Evolutionary conservation across 1,284 basidiomycete species (phyloP).

Genomic region (Moesziomyces sp.): DNA sequence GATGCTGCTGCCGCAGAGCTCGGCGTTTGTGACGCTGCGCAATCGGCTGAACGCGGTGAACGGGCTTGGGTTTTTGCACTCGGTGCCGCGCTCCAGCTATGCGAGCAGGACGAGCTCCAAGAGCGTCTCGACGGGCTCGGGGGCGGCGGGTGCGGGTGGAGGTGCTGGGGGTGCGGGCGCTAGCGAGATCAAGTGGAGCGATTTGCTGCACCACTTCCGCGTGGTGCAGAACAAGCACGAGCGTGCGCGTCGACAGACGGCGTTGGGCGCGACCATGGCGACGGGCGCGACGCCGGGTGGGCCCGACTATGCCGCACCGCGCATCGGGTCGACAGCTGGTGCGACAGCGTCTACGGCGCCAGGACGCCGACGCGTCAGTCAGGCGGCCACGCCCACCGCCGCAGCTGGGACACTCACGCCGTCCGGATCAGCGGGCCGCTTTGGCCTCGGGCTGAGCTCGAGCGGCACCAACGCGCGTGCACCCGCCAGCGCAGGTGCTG

Average conservation of each 20-base stretch:
- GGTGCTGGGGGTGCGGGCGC: slow-evolving; percentile 11
- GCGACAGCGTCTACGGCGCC: slow-evolving; percentile 11
- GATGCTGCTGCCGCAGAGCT: slow-evolving; percentile 97
- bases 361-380: slow-evolving; percentile 26
- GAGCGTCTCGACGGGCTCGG: slow-evolving; percentile 3
- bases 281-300: slow-evolving; percentile 9
- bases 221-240: slow-evolving; percentile 64
- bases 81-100: slow-evolving; percentile 74
- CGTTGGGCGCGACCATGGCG: slow-evolving; percentile 11
- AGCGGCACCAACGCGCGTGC: background rate
- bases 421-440: slow-evolving; percentile 17
- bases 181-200: slow-evolving; percentile 61
- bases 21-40: slow-evolving; percentile 92
- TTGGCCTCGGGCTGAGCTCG: slow-evolving; percentile 26
- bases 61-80: slow-evolving; percentile 90
- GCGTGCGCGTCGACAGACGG: slow-evolving; percentile 40
- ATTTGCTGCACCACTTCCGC: slow-evolving; percentile 63
- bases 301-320: slow-evolving; percentile 30
- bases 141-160: slow-evolving; percentile 3
- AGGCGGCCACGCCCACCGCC: slow-evolving; percentile 15
- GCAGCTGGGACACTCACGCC: slow-evolving; percentile 6
- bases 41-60: slow-evolving; percentile 95
- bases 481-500: slow-evolving; percentile 10
- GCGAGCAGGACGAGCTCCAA: slow-evolving; percentile 6
- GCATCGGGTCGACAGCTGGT: slow-evolving; percentile 6